A percentile compares a stretch with the other conserved stretches of the same genome.
These are phyloP conservation scores for Plantago lanceolata DNA, from an alignment of 305 asterid genomes.

Conservation along the genomic window DNA sequence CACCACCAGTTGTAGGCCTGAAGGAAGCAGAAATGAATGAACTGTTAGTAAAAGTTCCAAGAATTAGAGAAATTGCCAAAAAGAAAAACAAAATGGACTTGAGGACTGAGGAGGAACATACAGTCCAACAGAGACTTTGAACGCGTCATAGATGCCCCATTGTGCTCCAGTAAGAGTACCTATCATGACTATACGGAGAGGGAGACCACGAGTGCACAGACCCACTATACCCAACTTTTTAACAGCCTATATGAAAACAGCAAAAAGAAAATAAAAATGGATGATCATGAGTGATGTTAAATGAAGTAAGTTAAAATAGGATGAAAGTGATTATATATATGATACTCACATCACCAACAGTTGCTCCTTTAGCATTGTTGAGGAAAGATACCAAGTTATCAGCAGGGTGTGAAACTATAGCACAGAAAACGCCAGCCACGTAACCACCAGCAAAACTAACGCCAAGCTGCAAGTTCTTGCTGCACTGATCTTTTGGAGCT, in stretches of 20 bases:
- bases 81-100: neutral
- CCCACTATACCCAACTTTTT: conserved; percentile 73
- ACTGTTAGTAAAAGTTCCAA: conserved; percentile 3
- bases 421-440: conserved; percentile 76
- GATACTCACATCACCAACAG: conserved; percentile 63
- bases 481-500: conserved; percentile 76
- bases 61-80: neutral
- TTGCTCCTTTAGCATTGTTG: conserved; percentile 88
- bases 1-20: conserved; percentile 93
- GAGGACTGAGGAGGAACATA: conserved; percentile 32
- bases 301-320: neutral
- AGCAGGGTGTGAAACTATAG: conserved; percentile 80
- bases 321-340: conserved; percentile 3
- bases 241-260: conserved; percentile 32
- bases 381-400: conserved; percentile 89
- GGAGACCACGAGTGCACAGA: conserved; percentile 88
- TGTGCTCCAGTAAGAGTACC: conserved; percentile 96
- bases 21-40: conserved; percentile 22
- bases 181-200: conserved; percentile 88
- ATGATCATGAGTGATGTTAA: neutral
- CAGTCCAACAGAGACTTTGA: conserved; percentile 90
- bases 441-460: conserved; percentile 84
- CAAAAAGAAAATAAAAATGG: neutral
- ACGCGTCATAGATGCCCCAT: conserved; percentile 87
- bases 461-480: conserved; percentile 65